These are phyloP conservation scores for Fusarium chlamydosporum DNA, from an alignment of 2,329 filamentous ascomycete species.

Conservation along the genomic window DNA sequence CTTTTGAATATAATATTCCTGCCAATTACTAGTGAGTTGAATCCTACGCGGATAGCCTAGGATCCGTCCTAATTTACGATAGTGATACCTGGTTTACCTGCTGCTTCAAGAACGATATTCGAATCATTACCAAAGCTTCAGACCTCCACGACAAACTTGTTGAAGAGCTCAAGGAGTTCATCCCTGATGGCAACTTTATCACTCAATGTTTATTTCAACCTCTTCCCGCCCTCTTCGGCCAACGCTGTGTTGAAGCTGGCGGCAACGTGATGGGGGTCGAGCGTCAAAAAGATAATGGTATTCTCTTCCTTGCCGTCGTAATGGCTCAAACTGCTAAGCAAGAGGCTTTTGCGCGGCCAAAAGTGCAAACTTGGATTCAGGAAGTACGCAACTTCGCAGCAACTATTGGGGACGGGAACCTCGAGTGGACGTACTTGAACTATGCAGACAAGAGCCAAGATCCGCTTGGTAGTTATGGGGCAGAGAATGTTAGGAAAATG, in stretches of 20 bases:
- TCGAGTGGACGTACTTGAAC: conserved; percentile 44
- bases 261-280: conserved; percentile 39
- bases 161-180: conserved; percentile 30
- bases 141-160: conserved; percentile 32
- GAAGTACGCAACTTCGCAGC: conserved; percentile 22
- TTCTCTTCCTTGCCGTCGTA: conserved; percentile 23
- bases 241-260: conserved; percentile 30
- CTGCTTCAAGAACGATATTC: conserved; percentile 36
- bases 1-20: conserved; percentile 39
- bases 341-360: conserved; percentile 23
- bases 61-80: neutral
- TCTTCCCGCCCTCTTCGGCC: conserved; percentile 23
- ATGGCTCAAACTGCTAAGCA: conserved; percentile 32
- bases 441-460: conserved; percentile 43
- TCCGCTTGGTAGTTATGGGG: conserved; percentile 42
- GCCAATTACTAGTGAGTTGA: conserved; percentile 29
- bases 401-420: conserved; percentile 32
- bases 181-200: conserved; percentile 30
- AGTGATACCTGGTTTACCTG: conserved; percentile 36
- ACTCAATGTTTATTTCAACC: conserved; percentile 39
- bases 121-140: conserved; percentile 31
- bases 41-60: neutral
- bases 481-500: conserved; percentile 43
- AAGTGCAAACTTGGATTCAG: conserved; percentile 25
- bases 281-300: conserved; percentile 27